phyloP scores from a whole-genome alignment of 306 rosid genomes.

The Sindora glabra region DNA sequence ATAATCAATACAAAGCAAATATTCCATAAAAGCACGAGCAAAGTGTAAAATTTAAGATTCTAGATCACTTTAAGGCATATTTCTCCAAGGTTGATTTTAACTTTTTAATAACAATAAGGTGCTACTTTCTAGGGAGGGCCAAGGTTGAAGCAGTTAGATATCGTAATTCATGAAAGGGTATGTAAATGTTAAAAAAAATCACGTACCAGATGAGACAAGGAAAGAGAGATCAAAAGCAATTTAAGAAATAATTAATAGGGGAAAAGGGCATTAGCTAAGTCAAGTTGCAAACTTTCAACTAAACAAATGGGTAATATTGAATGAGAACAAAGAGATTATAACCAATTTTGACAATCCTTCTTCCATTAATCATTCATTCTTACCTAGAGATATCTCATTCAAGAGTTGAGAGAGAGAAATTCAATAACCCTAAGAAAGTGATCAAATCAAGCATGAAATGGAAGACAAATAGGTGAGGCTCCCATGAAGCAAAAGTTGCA shows the following conservation, averaged over 20 bases:
- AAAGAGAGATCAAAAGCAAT: background rate
- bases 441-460: conserved; percentile 16
- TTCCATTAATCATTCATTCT: background rate
- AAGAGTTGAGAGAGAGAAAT: conserved; percentile 8
- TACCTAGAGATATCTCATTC: background rate
- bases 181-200: conserved; percentile 1
- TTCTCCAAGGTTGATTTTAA: conserved; percentile 15
- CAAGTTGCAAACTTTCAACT: conserved; percentile 3
- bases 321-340: conserved; percentile 5
- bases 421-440: conserved; percentile 7
- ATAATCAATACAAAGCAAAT: conserved; percentile 29
- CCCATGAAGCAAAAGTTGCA: conserved; percentile 22
- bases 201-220: too few relatives aligned
- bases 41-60: conserved; percentile 17
- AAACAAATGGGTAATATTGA: background rate
- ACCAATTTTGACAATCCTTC: background rate
- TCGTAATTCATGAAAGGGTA: conserved; percentile 1
- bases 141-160: conserved; percentile 8
- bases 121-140: conserved; percentile 24
- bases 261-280: conserved; percentile 19
- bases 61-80: conserved; percentile 21
- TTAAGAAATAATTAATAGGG: too few relatives aligned
- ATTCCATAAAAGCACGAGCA: background rate
- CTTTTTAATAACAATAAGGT: conserved; percentile 34
- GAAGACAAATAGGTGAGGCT: conserved; percentile 26